A percentile compares a stretch with the other conserved stretches of the same genome.
These are phyloP conservation scores for Sugiyamaella americana DNA, from an alignment of 805 yeast genomes.

Conservation along the genomic window DNA sequence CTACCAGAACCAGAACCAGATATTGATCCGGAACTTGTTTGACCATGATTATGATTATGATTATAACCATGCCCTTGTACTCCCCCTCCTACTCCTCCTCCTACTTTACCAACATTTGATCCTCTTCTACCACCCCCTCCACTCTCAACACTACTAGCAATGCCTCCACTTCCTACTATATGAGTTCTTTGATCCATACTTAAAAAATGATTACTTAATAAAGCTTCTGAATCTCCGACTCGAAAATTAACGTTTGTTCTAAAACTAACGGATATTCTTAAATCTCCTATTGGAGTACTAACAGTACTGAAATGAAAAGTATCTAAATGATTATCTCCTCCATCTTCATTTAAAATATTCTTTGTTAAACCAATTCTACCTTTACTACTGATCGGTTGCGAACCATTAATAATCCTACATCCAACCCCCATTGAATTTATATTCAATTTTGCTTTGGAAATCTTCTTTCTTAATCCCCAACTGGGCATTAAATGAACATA, in stretches of 20 bases:
- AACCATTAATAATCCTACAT: slow-evolving; percentile 63
- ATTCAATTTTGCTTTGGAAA: slow-evolving; percentile 36
- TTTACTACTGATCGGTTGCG: slow-evolving; percentile 67
- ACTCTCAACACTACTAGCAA: slow-evolving; percentile 3
- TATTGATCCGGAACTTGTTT: neutral
- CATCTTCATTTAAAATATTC: slow-evolving; percentile 29
- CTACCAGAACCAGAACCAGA: neutral
- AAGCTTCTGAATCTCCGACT: slow-evolving; percentile 59
- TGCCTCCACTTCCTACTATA: slow-evolving; percentile 1
- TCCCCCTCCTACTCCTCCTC: neutral
- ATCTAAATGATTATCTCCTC: slow-evolving; percentile 32
- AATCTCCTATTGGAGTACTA: slow-evolving; percentile 65
- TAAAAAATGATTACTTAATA: slow-evolving; percentile 52
- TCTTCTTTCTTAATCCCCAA: slow-evolving; percentile 47
- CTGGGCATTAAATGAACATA: slow-evolving; percentile 65
- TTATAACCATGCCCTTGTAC: neutral
- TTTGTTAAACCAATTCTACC: slow-evolving; percentile 83
- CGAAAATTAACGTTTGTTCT: slow-evolving; percentile 65
- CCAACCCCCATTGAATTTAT: slow-evolving; percentile 44
- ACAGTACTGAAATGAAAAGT: slow-evolving; percentile 66
- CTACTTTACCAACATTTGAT: neutral
- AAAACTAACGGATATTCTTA: slow-evolving; percentile 72
- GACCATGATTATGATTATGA: neutral
- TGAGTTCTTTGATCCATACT: slow-evolving; percentile 36
- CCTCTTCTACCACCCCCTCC: neutral